These are phyloP conservation scores for Sisymbrium irio DNA, from an alignment of 345 rosid genomes.

Conservation along the genomic window DNA sequence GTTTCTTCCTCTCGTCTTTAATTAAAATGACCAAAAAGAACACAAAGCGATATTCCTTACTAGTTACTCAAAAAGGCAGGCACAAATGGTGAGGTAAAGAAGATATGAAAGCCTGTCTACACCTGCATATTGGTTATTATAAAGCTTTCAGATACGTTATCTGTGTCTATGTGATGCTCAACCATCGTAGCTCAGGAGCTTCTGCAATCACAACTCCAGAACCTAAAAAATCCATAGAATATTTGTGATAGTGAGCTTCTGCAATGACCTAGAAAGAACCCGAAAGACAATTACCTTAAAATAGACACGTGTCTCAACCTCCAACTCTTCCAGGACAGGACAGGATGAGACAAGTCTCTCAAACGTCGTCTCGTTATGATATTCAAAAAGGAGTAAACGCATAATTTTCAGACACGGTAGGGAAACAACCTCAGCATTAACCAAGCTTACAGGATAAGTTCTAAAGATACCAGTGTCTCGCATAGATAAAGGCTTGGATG, in stretches of 20 bases:
- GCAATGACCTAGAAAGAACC: not conserved
- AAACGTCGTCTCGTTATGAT: too few species aligned
- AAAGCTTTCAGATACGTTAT: not conserved
- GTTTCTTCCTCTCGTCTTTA: too few species aligned
- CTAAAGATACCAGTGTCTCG: too few species aligned
- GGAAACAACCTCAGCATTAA: not conserved
- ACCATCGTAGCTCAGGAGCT: not conserved
- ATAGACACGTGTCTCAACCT: too few species aligned
- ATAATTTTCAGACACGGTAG: too few species aligned
- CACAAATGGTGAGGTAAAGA: not conserved
- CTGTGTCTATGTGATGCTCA: not conserved
- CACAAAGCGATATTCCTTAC: too few species aligned
- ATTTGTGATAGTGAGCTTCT: not conserved
- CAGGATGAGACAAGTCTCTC: too few species aligned
- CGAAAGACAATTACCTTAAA: not conserved
- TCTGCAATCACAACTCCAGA: not conserved
- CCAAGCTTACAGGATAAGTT: not conserved
- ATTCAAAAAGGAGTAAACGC: too few species aligned
- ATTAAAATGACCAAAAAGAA: too few species aligned
- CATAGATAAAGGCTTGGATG: too few species aligned
- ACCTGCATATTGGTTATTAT: not conserved
- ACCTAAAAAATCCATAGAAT: not conserved
- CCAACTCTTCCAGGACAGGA: too few species aligned
- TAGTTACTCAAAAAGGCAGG: not conserved
- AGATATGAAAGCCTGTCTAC: not conserved